Percentiles rank a stretch among this genome's conserved stretches.
Evolutionary conservation across 805 yeast species (phyloP).

Genomic region (Metschnikowia corniflorae): DNA sequence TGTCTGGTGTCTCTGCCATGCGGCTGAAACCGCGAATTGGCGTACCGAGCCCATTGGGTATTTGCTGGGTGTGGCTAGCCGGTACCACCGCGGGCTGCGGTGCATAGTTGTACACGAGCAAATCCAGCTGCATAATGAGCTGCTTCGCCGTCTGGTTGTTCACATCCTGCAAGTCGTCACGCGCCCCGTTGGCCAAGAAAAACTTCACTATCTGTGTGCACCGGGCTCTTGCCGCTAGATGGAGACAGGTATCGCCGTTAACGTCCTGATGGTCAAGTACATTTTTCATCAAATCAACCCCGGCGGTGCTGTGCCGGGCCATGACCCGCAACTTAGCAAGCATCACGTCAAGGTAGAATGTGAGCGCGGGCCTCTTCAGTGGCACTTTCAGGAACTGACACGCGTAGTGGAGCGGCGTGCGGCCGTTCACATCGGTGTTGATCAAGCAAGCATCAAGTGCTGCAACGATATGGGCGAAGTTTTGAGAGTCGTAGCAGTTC

Average conservation of each 20-base stretch:
- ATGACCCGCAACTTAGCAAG: constrained; percentile 64
- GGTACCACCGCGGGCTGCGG: background rate
- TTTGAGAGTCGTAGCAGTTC: constrained; percentile 75
- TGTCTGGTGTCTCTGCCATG: constrained; percentile 40
- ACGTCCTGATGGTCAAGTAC: constrained; percentile 75
- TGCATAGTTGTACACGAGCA: constrained; percentile 21
- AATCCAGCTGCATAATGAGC: constrained; percentile 38
- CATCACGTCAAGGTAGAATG: constrained; percentile 75
- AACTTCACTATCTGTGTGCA: constrained; percentile 71
- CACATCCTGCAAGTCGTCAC: constrained; percentile 46
- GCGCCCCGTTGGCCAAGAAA: constrained; percentile 81
- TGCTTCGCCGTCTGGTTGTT: constrained; percentile 43
- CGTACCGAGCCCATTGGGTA: constrained; percentile 12
- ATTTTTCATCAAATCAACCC: constrained; percentile 56
- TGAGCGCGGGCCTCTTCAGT: constrained; percentile 71
- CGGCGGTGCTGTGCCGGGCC: constrained; percentile 23
- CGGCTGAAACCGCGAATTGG: constrained; percentile 14
- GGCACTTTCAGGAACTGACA: constrained; percentile 65
- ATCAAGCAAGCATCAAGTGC: constrained; percentile 73
- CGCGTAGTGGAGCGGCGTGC: constrained; percentile 84
- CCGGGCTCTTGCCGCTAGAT: constrained; percentile 69
- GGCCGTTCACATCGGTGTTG: constrained; percentile 66
- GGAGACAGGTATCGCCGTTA: constrained; percentile 82
- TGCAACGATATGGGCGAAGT: constrained; percentile 76
- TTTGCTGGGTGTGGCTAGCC: background rate